Percentiles rank a stretch among this genome's conserved stretches.
phyloP scores from a whole-genome alignment of 2,329 filamentous ascomycete species.

The Exophiala phaeomuriformis region DNA sequence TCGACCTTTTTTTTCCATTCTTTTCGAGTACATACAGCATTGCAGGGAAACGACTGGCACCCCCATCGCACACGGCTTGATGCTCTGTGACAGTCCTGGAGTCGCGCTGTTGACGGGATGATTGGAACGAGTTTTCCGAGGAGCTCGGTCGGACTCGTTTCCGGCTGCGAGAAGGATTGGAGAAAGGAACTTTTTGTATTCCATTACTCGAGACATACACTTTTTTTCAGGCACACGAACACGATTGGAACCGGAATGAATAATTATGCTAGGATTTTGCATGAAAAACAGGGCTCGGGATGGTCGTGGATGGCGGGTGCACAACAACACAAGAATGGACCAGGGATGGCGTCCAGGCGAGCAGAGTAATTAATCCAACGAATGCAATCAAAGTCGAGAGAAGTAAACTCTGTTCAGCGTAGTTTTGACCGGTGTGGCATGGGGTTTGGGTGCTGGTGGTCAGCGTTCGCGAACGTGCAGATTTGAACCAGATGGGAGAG shows the following conservation, averaged over 20 bases:
- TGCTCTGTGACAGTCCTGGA: neutral
- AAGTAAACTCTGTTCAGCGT: neutral
- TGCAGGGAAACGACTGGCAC: slow-evolving; percentile 4
- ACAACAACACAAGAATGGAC: neutral
- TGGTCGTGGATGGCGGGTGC: neutral
- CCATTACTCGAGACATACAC: slow-evolving; percentile 19
- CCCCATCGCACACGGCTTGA: slow-evolving; percentile 10
- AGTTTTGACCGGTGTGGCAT: no score
- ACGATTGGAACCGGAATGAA: slow-evolving; percentile 19
- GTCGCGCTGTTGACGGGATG: neutral
- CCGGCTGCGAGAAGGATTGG: slow-evolving; percentile 13
- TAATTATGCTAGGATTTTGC: slow-evolving; percentile 14
- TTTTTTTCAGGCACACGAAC: slow-evolving; percentile 23
- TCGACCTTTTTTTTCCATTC: slow-evolving; percentile 5
- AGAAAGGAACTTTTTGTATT: slow-evolving; percentile 18
- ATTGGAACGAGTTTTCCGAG: slow-evolving; percentile 5
- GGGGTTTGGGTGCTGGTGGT: no score
- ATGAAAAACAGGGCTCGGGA: slow-evolving; percentile 6
- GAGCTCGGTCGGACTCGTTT: slow-evolving; percentile 1
- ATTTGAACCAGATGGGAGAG: no score
- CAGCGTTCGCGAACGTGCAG: no score
- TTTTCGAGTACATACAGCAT: slow-evolving; percentile 23
- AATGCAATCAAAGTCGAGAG: slow-evolving; percentile 8
- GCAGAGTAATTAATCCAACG: slow-evolving; percentile 5
- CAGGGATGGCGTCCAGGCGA: neutral